Conservation (phyloP, 257 asterid species). For the Solanum sitiens region DNA sequence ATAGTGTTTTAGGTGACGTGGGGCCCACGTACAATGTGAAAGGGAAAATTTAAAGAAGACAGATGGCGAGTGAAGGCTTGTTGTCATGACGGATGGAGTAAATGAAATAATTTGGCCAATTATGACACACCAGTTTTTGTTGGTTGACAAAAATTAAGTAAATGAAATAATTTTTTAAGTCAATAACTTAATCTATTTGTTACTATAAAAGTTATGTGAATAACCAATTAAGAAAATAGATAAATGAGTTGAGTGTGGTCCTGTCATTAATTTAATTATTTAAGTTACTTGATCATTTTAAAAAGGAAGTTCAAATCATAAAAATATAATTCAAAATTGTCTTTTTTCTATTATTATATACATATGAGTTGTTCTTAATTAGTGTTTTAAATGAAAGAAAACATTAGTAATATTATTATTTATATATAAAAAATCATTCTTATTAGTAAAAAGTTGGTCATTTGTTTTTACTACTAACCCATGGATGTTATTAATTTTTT, state of each 20-base stretch:
- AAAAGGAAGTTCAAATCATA: neutral
- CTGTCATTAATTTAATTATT: neutral
- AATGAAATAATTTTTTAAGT: neutral
- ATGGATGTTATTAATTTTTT: neutral
- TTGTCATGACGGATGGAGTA: neutral
- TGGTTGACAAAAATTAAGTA: neutral
- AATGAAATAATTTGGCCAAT: neutral
- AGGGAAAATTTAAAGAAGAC: neutral
- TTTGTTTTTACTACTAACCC: too few species aligned
- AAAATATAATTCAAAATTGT: neutral
- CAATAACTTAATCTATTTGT: neutral
- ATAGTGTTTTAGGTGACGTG: conserved; percentile 15
- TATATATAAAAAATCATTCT: neutral
- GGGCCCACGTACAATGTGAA: conserved; percentile 37
- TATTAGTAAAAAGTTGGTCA: neutral
- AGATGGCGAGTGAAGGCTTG: neutral
- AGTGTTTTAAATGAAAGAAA: too few species aligned
- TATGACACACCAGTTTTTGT: neutral
- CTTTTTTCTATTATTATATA: too few species aligned
- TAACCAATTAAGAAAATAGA: neutral
- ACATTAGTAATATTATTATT: neutral
- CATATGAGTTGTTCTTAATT: neutral
- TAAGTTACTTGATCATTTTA: neutral
- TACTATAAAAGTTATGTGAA: neutral
- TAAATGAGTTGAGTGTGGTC: neutral